Base-by-base conservation (phyloP, 441 rosid species). In the Populus hybrid region DNA sequence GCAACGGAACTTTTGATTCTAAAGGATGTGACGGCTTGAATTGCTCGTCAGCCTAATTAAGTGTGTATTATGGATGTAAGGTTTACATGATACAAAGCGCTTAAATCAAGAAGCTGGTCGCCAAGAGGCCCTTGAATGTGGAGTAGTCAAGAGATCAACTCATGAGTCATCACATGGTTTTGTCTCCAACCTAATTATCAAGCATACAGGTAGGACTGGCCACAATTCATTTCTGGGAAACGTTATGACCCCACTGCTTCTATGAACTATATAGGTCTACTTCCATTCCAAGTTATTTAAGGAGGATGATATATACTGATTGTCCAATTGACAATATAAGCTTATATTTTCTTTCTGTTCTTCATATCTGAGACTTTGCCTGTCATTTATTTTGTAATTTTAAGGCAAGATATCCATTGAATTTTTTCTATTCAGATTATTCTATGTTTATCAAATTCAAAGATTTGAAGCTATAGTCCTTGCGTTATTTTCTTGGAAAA, bases 131-230 rank as follows among this genome's bases (percentile, higher is more conserved):
- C 35, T 53, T 73, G 67, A 6, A 16, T 31, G 40, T n/a, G 12
- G n/a, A n/a, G 45, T 71, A 64, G 74, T 50, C 6, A 36, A 29
- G 28, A 20, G 61, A 71, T 12, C 45, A 12, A 69, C 9, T 67
- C 63, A 36, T 72, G 61, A 36, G 20, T n/a, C 63, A 64, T 69
- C 80, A 72, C 80, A 78, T 75, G 83, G 67, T 38, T 35, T 45
- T 68, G 86, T 78, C 73, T 73, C 50, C 33, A n/a, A 67, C 23
- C 36, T 11, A 70, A 38, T 45, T 29, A 24, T 45, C 35, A 71
- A 14, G 12, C 40, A 35, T 10, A 3, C n/a, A 42, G 56, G 7
- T 11, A 1, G 42, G 73, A 70, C 61, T 21, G 29, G 14, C 63
- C 35, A 2, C 11, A 6, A 42, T 14, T 24, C 63, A 38, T 36